Percentiles rank a stretch among this genome's conserved stretches.
phyloP scores from a whole-genome alignment of 148 eudicot species.

The Pouteria glomerata region DNA sequence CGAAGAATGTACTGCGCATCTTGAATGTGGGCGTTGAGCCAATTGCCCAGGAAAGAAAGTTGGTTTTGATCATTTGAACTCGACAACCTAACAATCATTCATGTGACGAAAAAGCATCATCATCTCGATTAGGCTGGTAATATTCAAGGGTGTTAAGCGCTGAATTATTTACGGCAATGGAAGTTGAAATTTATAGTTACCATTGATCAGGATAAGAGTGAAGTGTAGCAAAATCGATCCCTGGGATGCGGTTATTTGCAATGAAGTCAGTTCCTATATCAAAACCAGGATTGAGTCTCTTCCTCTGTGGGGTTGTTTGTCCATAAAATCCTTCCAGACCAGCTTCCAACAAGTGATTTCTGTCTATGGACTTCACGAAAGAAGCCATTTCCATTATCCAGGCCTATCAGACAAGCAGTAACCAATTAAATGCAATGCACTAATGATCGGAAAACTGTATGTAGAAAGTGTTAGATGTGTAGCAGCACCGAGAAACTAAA shows the following conservation, averaged over 20 bases:
- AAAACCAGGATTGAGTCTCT: conserved; percentile 47
- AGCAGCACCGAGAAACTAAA: neutral
- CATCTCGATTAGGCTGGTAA: too few species aligned
- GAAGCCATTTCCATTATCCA: conserved; percentile 96
- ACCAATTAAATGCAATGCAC: neutral
- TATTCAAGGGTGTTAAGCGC: too few species aligned
- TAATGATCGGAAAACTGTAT: neutral
- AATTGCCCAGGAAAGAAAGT: conserved; percentile 56
- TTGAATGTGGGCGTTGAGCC: conserved; percentile 70
- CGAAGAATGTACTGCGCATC: conserved; percentile 54
- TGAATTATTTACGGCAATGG: neutral
- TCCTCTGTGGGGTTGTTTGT: conserved; percentile 52
- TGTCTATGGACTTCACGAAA: conserved; percentile 78
- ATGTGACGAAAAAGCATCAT: neutral
- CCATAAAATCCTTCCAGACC: conserved; percentile 97
- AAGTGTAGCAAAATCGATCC: conserved; percentile 84
- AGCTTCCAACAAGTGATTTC: conserved; percentile 84
- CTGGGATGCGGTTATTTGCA: conserved; percentile 59
- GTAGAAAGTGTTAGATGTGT: neutral
- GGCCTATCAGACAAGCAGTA: conserved; percentile 35
- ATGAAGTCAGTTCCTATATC: conserved; percentile 88
- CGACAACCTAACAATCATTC: conserved; percentile 55
- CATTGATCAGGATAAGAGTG: conserved; percentile 94
- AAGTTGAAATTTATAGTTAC: conserved; percentile 28
- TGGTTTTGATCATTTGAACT: conserved; percentile 48